phyloP scores from a whole-genome alignment of 225 moss, liverwort and hornwort species.

The Marchantia polymorpha region DNA sequence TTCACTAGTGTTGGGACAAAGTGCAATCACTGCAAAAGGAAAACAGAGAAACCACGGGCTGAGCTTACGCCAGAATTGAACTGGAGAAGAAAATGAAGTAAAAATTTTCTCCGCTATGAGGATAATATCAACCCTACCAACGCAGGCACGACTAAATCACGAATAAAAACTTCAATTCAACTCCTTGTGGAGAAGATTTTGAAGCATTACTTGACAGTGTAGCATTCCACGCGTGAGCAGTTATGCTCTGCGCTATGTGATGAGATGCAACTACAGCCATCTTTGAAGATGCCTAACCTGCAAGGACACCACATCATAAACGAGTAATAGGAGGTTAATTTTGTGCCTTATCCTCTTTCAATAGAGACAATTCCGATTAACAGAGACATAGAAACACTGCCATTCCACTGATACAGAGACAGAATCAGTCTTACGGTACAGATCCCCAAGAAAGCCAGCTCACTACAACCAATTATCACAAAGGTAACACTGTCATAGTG shows the following conservation, averaged over 20 bases:
- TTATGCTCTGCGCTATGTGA: slow-evolving; percentile 90
- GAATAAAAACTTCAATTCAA: neutral
- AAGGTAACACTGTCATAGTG: neutral
- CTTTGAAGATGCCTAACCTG: slow-evolving; percentile 25
- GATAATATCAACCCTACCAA: neutral
- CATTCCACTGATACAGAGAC: neutral
- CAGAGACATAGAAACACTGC: neutral
- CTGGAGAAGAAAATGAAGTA: neutral
- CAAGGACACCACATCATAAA: slow-evolving; percentile 8
- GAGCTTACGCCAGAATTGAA: neutral
- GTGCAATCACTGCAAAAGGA: slow-evolving; percentile 73
- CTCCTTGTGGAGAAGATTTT: neutral
- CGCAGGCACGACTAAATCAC: neutral
- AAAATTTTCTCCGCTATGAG: neutral
- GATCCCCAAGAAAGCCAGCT: neutral
- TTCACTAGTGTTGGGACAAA: slow-evolving; percentile 86
- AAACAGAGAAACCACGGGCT: neutral
- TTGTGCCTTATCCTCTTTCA: neutral
- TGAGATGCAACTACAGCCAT: slow-evolving; percentile 95
- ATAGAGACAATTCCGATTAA: neutral
- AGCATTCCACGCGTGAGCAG: slow-evolving; percentile 97
- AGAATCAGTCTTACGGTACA: neutral
- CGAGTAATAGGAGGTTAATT: neutral
- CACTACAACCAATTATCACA: neutral
- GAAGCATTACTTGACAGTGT: slow-evolving; percentile 71